Base-by-base conservation (phyloP, 805 yeast species). In the Saccharomycopsis selenospora region DNA sequence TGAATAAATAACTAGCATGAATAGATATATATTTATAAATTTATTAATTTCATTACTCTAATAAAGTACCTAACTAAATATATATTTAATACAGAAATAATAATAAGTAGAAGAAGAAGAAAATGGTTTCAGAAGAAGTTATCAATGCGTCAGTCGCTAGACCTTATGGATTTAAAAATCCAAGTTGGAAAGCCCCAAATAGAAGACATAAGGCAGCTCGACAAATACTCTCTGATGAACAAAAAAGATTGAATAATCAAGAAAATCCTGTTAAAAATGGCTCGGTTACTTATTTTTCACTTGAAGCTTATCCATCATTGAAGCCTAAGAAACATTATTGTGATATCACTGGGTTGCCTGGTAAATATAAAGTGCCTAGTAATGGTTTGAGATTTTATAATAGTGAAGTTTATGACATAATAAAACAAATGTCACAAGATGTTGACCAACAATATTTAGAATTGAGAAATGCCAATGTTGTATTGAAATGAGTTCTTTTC, bases 371-470 rank as follows among this genome's bases (percentile, higher is more conserved):
- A 60, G 73, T 82, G 23, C 93, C 93, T 0, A 72, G 81, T 23
- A 84, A 79, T 58, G 83, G 84, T 38, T 67, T 91, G 46, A 70
- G 96, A 48, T 91, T 80, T 63, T 80, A 85, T 64, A 83, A 91
- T 61, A 79, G 79, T 45, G 97, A 91, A 64, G 82, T 91, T 26
- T 90, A 79, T 63, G 85, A 82, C 43, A 71, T 83, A 29, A 70
- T 76, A 45, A 79, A 79, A 61, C 78, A 79, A 54, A 78, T 91
- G 80, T 82, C 89, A 1, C 86, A 95, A 2, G 96, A 96, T 22
- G 84, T 85, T 25, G 97, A 91, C 65, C 98, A 91, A 66, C 95
- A 89, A 64, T 91, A 89, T 62, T 70, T 91, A 60, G 85, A 85
- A 55, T 69, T 91, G 52, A 74, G 98, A 57, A 87, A 85, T 46